Evolutionary conservation across 2,329 filamentous ascomycete species (phyloP).

Genomic region (Fusarium caatingaense): DNA sequence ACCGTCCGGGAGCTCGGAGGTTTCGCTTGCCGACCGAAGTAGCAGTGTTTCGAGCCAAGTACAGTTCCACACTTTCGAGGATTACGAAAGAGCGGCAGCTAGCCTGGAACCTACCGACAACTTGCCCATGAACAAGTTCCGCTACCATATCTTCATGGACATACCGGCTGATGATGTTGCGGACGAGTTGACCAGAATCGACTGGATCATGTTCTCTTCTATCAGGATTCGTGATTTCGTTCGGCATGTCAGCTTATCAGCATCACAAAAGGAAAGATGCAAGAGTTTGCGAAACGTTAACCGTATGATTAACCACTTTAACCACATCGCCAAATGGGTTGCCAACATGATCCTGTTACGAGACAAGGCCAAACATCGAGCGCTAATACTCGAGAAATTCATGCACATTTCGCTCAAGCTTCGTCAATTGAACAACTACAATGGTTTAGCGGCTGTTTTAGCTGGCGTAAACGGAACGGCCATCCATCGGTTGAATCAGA

Average conservation of each 20-base stretch:
- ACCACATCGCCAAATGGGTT: slow-evolving; percentile 85
- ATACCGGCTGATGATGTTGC: slow-evolving; percentile 87
- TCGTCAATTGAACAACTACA: slow-evolving; percentile 95
- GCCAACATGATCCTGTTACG: slow-evolving; percentile 86
- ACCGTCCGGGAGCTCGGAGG: slow-evolving; percentile 60
- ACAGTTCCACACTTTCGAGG: slow-evolving; percentile 76
- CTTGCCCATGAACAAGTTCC: slow-evolving; percentile 80
- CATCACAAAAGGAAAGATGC: slow-evolving; percentile 77
- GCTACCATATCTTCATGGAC: slow-evolving; percentile 92
- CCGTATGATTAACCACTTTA: slow-evolving; percentile 93
- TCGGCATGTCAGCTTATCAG: slow-evolving; percentile 84
- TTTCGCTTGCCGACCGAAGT: slow-evolving; percentile 55
- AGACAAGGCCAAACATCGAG: slow-evolving; percentile 95
- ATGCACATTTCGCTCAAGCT: slow-evolving; percentile 90
- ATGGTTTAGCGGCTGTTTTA: slow-evolving; percentile 91
- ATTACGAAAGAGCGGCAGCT: slow-evolving; percentile 82
- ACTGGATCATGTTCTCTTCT: slow-evolving; percentile 98
- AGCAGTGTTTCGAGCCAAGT: slow-evolving; percentile 57
- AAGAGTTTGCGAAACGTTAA: slow-evolving; percentile 87
- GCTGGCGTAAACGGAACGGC: slow-evolving; percentile 91
- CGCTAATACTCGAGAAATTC: slow-evolving; percentile 92
- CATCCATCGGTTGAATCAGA: slow-evolving; percentile 85
- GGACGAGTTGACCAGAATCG: slow-evolving; percentile 91
- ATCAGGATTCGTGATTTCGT: slow-evolving; percentile 94
- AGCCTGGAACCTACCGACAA: slow-evolving; percentile 76